Evolutionary conservation across 2,329 filamentous ascomycete species (phyloP), one percentile per base, ranked within the genome.

Genomic region (Colletotrichum euphorbiae): DNA sequence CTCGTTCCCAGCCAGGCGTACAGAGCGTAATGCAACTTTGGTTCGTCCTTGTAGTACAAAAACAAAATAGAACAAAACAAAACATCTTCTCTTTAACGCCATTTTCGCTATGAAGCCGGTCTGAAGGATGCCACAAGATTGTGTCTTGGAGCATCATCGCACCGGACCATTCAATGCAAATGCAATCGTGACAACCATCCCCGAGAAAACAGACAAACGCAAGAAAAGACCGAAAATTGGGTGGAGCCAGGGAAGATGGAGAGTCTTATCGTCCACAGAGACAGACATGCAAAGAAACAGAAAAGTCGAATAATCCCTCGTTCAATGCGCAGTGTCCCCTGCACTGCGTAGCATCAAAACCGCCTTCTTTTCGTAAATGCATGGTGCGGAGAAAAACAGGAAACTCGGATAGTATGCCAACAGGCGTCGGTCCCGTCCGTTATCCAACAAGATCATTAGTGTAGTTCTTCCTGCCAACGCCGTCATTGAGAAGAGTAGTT

Each of bases 371-470:
- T 62, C 33, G 59, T 64, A 64, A 36, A 63, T 67, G 45, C 60
- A 38, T 57, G 19, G 42, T 64, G 60, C 33, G 40, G 56, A 42
- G 57, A 56, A 57, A 63, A 46, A 48, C 15, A 36, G 3, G 21
- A 38, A 61, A 36, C 31, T 51, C 45, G 17, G 36, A 55, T n/a
- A 42, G 58, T 50, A 65, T 59, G 45, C 66, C 54, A 60, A 65
- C 17, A 42, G 46, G 31, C 42, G 40, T 19, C 19, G 33, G 15
- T 46, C 43, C 33, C 54, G 66, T 52, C 54, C 19, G 55, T 24
- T 56, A 66, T 67, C 62, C 63, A 69, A 67, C 50, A 43, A 52
- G 45, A 56, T 69, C 66, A 70, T 70, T 70, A 70, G 58, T 67
- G 62, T 58, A 69, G 48, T 45, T 52, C 28, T 57, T 40, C 57